phyloP scores from a whole-genome alignment of 106 monocot species.

The Iris macrosiphon region DNA sequence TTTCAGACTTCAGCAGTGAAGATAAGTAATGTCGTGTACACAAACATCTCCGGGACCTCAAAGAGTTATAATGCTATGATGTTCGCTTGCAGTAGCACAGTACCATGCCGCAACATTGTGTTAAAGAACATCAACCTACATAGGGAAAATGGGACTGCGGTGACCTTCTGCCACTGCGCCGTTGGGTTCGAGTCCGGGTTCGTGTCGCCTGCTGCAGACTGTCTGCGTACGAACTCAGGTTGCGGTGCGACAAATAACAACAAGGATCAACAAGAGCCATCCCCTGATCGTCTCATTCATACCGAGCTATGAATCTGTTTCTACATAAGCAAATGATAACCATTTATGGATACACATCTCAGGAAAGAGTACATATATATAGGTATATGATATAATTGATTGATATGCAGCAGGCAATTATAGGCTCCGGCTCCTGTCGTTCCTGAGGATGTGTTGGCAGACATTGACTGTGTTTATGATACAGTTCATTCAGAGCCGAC shows the following conservation, averaged over 20 bases:
- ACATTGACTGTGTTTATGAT: too few relatives aligned
- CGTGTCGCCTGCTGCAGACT: conserved; percentile 68
- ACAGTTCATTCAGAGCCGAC: too few relatives aligned
- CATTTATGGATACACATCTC: too few relatives aligned
- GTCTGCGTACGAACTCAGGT: conserved; percentile 35
- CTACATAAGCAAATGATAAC: too few relatives aligned
- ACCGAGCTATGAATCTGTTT: conserved; percentile 52
- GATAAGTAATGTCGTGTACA: conserved; percentile 74
- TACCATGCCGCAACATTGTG: conserved; percentile 81
- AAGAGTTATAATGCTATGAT: conserved; percentile 56
- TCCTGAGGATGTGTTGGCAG: too few relatives aligned
- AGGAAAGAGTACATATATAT: too few relatives aligned
- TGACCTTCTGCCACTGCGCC: conserved; percentile 85
- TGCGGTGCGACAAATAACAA: conserved; percentile 25
- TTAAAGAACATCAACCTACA: conserved; percentile 74
- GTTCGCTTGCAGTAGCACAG: conserved; percentile 79
- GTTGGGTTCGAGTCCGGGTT: conserved; percentile 77
- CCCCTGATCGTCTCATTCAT: conserved; percentile 15
- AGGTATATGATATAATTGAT: too few relatives aligned
- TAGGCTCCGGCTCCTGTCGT: too few relatives aligned
- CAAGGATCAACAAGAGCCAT: neutral
- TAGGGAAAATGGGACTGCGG: conserved; percentile 46
- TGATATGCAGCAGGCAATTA: too few relatives aligned
- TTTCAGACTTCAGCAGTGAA: conserved; percentile 79
- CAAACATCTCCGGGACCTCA: conserved; percentile 77